Conservation (phyloP, 164 flowering plant genomes). For the Macadamia integrifolia region DNA sequence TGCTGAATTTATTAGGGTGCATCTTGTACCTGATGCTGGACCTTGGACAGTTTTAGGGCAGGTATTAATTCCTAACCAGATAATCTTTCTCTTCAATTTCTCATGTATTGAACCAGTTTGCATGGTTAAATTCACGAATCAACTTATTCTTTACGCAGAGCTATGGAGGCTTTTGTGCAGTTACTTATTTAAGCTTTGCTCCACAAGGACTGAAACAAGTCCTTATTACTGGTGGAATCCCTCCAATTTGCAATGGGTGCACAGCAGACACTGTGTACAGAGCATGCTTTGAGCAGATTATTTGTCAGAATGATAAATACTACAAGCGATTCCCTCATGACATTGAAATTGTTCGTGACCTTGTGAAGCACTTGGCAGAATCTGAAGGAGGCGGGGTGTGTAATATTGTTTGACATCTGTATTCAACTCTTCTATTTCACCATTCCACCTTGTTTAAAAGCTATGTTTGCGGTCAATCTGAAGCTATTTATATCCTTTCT, state of each 20-base stretch:
- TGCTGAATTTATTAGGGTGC: conserved; percentile 87
- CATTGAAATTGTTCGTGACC: conserved; percentile 60
- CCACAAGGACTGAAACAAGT: conserved; percentile 85
- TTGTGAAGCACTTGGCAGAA: conserved; percentile 66
- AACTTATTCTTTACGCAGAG: conserved; percentile 42
- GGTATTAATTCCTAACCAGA: too few species aligned
- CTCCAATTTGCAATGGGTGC: conserved; percentile 72
- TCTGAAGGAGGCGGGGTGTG: conserved; percentile 86
- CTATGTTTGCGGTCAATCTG: too few species aligned
- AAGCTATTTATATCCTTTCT: too few species aligned
- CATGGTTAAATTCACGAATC: conserved; percentile 1
- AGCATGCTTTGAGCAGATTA: conserved; percentile 54
- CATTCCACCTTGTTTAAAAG: too few species aligned
- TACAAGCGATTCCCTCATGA: conserved; percentile 94
- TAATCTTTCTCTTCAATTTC: not conserved
- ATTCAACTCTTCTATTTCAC: too few species aligned
- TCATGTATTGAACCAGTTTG: not conserved
- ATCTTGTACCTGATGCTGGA: conserved; percentile 67
- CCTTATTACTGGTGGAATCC: conserved; percentile 90
- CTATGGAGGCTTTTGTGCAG: conserved; percentile 92
- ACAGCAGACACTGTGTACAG: conserved; percentile 75
- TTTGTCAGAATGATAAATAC: conserved; percentile 77
- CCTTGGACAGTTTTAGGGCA: conserved; percentile 92
- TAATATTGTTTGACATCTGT: conserved; percentile 3
- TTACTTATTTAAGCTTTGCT: conserved; percentile 94